Base-by-base conservation (phyloP, 768 basidiomycete genomes). In the Wakefieldia striispora region DNA sequence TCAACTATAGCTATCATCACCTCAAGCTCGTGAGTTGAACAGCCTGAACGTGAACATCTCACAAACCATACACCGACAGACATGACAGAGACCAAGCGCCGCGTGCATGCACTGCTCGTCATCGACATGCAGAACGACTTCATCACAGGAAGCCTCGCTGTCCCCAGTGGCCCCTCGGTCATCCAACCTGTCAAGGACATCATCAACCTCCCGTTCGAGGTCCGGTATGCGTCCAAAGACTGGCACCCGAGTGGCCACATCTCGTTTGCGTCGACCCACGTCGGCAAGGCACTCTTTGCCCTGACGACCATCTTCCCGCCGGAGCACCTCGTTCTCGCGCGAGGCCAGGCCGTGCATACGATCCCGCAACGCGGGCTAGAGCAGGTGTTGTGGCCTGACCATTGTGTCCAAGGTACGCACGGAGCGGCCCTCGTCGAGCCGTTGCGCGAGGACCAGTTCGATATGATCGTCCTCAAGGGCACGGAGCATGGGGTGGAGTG, bases 71-170 rank as follows among this genome's bases (percentile, higher is more conserved):
- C 39, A 33, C n/a, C 23, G 39, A 42, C 34, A 53, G 58, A 50
- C 40, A 67, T 65, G 62, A 19, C 51, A 7, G n/a, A 36, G 20
- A 38, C 29, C 19, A 37, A 11, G 17, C 36, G 19, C 23, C 27
- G 53, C 10, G 49, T 62, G 5, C 57, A 69, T 27, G 88, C 84
- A 1, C 74, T 91, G 19, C 60, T 91, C 44, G 76, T 91, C 47
- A 72, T 92, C 33, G 91, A 93, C 62, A 77, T 90, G 66, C 91
- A 95, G 64, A 79, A 88, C 61, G 91, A 95, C 65, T 95, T 95
- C 59, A 78, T 91, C 23, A 65, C 70, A 17, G 91, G 91, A 3
- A 76, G 83, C 6, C 79, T 95, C 33, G 83, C 89, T 3, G 88
- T 91, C 12, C 71, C 79, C 2, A 75, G 73, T 17, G 91, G 81